Evolutionary conservation across 129 eudicot genomes (phyloP).

Genomic region (Solidago caesia): DNA sequence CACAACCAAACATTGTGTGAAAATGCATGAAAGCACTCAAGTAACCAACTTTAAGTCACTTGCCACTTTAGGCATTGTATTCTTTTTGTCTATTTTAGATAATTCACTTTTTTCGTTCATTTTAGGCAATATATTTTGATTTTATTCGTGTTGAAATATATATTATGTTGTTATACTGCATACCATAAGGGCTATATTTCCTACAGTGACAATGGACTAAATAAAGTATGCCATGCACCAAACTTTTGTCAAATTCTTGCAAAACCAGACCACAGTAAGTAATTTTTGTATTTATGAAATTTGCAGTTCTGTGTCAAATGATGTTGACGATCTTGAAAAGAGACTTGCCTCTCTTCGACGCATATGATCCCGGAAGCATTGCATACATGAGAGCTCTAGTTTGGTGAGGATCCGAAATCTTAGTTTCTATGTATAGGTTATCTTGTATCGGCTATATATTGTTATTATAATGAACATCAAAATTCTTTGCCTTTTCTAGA

Average conservation of each 20-base stretch:
- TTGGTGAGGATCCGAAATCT: conserved; percentile 6
- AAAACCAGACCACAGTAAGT: too few relatives aligned
- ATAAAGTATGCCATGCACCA: too few relatives aligned
- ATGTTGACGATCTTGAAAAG: conserved; percentile 88
- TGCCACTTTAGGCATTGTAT: neutral
- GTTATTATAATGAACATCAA: conserved; percentile 10
- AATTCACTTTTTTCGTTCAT: neutral
- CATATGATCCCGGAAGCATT: conserved; percentile 38
- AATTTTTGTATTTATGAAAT: neutral
- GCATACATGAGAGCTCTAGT: neutral
- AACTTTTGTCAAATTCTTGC: neutral
- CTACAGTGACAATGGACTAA: too few relatives aligned
- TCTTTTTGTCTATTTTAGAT: neutral
- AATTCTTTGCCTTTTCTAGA: conserved; percentile 5
- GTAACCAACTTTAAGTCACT: neutral
- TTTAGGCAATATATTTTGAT: too few relatives aligned
- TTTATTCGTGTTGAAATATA: neutral
- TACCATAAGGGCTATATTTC: neutral
- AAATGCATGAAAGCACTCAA: conserved; percentile 2
- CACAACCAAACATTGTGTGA: neutral
- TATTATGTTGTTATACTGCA: neutral
- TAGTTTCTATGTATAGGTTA: conserved; percentile 30
- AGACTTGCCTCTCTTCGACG: conserved; percentile 92
- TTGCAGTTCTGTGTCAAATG: conserved; percentile 54
- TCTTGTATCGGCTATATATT: conserved; percentile 21